phyloP scores from a whole-genome alignment of 495 filamentous ascomycete species.

The Darksidea phi region DNA sequence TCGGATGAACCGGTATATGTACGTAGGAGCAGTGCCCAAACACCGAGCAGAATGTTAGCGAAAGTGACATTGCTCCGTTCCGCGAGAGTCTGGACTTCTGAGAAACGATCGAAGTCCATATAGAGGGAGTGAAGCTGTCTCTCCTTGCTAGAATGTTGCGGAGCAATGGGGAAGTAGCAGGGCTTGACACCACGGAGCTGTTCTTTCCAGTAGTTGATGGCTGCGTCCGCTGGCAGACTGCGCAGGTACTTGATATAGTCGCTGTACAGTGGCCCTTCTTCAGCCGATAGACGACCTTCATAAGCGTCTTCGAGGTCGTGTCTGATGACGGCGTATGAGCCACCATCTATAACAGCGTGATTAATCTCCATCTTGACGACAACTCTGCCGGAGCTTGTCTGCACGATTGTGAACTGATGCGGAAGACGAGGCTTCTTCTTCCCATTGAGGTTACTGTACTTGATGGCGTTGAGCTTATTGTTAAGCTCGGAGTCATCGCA shows the following conservation, averaged over 20 bases:
- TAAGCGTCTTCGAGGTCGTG: constrained; percentile 53
- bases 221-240: constrained; percentile 42
- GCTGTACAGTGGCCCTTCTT: constrained; percentile 52
- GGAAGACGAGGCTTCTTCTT: constrained; percentile 46
- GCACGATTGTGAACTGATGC: constrained; percentile 53
- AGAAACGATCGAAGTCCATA: constrained; percentile 24
- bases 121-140: constrained; percentile 20
- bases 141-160: constrained; percentile 26
- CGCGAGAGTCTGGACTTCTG: constrained; percentile 24
- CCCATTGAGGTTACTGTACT: constrained; percentile 42
- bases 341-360: constrained; percentile 54
- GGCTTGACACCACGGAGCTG: constrained; percentile 53
- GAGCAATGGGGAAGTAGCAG: constrained; percentile 50
- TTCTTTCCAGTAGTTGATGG: constrained; percentile 54
- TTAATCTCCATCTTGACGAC: constrained; percentile 57
- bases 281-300: constrained; percentile 41
- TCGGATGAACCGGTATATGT: constrained; percentile 28
- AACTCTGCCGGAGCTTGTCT: constrained; percentile 44
- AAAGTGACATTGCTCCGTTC: constrained; percentile 27
- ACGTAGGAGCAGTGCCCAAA: constrained; percentile 33
- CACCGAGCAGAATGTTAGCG: constrained; percentile 24
- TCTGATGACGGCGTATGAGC: constrained; percentile 51
- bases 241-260: constrained; percentile 54
- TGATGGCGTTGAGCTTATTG: constrained; percentile 45
- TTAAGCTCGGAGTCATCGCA: constrained; percentile 44